These are phyloP conservation scores for Xylaria hypoxylon DNA, from an alignment of 2,329 filamentous ascomycete species.

Conservation along the genomic window DNA sequence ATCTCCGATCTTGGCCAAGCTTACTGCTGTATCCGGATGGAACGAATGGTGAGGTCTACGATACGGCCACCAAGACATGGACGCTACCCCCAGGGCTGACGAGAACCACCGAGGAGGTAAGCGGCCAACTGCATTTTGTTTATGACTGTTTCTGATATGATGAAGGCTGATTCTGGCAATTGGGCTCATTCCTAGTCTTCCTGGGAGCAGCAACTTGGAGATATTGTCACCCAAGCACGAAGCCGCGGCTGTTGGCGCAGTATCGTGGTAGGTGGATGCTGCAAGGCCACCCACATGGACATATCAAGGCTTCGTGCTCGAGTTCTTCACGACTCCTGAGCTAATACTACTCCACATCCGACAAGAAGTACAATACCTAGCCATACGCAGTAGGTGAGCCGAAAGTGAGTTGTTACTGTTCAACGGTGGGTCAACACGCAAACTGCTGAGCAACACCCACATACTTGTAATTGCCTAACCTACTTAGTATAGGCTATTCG, in stretches of 20 bases:
- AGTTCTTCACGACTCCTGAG: constrained; percentile 22
- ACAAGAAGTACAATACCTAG: constrained; percentile 10
- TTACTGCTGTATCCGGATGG: constrained; percentile 77
- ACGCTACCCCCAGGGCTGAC: constrained; percentile 53
- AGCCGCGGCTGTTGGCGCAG: constrained; percentile 56
- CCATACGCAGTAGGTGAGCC: constrained; percentile 13
- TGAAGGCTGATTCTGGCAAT: constrained; percentile 24
- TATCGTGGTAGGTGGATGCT: constrained; percentile 66
- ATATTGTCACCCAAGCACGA: constrained; percentile 55
- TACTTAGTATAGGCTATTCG: not conserved
- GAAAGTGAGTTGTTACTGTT: constrained; percentile 29
- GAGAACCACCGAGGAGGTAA: constrained; percentile 41
- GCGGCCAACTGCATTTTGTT: constrained; percentile 20
- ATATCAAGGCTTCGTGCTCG: constrained; percentile 55
- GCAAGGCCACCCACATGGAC: constrained; percentile 60
- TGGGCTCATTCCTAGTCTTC: constrained; percentile 46
- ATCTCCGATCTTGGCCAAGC: constrained; percentile 58
- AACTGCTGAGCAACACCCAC: constrained; percentile 13
- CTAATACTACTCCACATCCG: constrained; percentile 5
- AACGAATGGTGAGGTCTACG: constrained; percentile 75
- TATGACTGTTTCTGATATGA: not conserved
- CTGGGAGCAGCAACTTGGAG: constrained; percentile 61
- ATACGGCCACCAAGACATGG: constrained; percentile 72
- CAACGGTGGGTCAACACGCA: constrained; percentile 25
- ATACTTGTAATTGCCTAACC: constrained; percentile 5